Base-by-base conservation (phyloP, 176 grass and related monocot genomes). In the Luzula sylvatica region DNA sequence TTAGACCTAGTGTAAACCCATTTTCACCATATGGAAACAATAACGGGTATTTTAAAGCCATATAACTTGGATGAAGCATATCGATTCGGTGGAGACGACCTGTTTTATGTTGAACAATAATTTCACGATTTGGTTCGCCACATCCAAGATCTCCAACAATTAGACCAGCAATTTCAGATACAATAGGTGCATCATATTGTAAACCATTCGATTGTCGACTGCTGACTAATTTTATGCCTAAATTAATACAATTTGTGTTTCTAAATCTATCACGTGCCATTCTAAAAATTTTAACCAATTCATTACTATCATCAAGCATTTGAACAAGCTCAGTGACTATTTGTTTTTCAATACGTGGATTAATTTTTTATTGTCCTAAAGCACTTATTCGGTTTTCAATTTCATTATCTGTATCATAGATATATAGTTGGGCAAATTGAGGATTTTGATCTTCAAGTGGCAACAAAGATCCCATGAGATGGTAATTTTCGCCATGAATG, bases 1-100 rank as follows among this genome's bases (percentile, higher is more conserved):
- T 26, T 6, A 75, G 49, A 12, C 50, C 13, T 4, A 11, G 19
- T 22, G 3, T 67, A 42, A 62, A n/a, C n/a, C n/a, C n/a, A n/a
- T n/a, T n/a, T n/a, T n/a, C n/a, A n/a, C n/a, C n/a, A n/a, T n/a
- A n/a, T 7, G 55, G 65, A 43, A 75, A 68, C 1, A 75, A 22
- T 12, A 68, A 20, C 0, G 63, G 52, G 16, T 68, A 75, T 12
- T 75, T 30, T 55, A 75, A 50, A 49, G 15, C 49, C 9, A 53
- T 53, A 21, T 42, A 11, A 49, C 52, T 11, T 18, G 23, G 14
- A 39, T 51, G 15, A 67, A 38, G 17, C 53, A 67, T 27, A 29
- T 12, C 14, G 18, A 56, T 56, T 26, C 18, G 52, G 14, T 56
- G 12, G 12, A 28, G 17, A 8, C 12, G 8, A 3, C 5, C 5